phyloP scores from a whole-genome alignment of 306 rosid species.

The cucumber (Cucumis sativus) region DNA sequence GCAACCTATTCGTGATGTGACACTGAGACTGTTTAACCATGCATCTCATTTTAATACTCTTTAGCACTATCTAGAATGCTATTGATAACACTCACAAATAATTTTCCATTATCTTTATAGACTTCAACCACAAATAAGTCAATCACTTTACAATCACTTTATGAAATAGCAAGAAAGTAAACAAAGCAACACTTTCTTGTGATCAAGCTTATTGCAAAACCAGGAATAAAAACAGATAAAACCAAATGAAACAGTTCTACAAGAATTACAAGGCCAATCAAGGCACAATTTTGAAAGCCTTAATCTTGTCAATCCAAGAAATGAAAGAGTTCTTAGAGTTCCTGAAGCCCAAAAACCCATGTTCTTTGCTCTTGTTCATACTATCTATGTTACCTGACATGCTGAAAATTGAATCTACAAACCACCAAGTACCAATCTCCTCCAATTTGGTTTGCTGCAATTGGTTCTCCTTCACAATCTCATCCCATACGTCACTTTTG shows the following conservation, averaged over 20 bases:
- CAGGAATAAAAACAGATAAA: not conserved
- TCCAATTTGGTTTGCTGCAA: conserved; percentile 27
- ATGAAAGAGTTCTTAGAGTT: conserved; percentile 49
- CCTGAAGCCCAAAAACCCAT: conserved; percentile 58
- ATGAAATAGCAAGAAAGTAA: not conserved
- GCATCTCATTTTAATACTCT: too few relatives aligned
- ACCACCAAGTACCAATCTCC: conserved; percentile 51
- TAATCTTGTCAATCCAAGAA: conserved; percentile 46
- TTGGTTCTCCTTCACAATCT: conserved; percentile 45
- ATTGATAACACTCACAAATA: too few relatives aligned
- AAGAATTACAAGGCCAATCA: conserved; percentile 6
- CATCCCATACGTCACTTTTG: conserved; percentile 48
- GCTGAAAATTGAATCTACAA: conserved; percentile 16
- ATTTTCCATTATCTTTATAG: too few relatives aligned
- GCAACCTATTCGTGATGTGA: not conserved
- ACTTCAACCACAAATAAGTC: too few relatives aligned
- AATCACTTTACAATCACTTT: not conserved
- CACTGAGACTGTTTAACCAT: not conserved
- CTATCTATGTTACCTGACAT: conserved; percentile 5
- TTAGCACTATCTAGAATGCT: too few relatives aligned
- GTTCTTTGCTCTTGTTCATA: conserved; percentile 58
- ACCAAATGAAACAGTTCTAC: not conserved
- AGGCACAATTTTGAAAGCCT: conserved; percentile 42
- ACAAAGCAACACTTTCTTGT: not conserved
- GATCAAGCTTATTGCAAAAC: not conserved